Evolutionary conservation across 805 yeast genomes (phyloP), one percentile per base, ranked within the genome.

Genomic region (Metschnikowia shivogae): DNA sequence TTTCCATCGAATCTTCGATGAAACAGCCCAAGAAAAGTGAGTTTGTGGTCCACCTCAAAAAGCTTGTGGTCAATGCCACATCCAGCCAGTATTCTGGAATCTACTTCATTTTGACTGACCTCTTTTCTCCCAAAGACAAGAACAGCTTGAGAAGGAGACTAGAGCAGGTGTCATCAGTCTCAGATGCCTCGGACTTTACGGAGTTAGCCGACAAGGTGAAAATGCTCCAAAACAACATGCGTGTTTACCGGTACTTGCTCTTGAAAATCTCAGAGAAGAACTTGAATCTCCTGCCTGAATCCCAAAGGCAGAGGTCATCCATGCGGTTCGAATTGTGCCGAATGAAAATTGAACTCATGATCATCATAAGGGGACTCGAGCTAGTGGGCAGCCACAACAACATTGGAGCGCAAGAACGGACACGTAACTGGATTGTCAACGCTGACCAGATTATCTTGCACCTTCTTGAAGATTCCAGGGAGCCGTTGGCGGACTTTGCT

Each of bases 381-480:
- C 24, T 34, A 30, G 42, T 46, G 10, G 46, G 43, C 17, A 42
- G 41, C 29, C 44, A 47, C n/a, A 50, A 47, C 19, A 42, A 31
- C 13, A 44, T 41, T 14, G 46, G 38, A 9, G 22, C 42, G 28
- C 36, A 42, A 11, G 52, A 52, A 8, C 39, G 44, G 20, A 43
- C 52, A 28, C 31, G 48, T 5, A 37, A 44, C 9, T 54, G 56
- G 57, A 38, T 39, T 8, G 39, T 54, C 12, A 34, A 43, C 17
- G 80, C 90, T 0, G 89, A 84, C 52, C 84, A 84, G 48, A 71
- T 89, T 34, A 78, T 82, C 34, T 69, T 89, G 62, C 92, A 86
- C 56, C 68, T 90, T 59, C 66, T 89, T 46, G 80, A 79, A 45
- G 78, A 77, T 9, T 63, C 74, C 6, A 66, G 86, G 20, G 58